A percentile compares a stretch with the other conserved stretches of the same genome.
Evolutionary conservation across 176 grass and related monocot genomes (phyloP).

Genomic region (Rhynchospora breviuscula): DNA sequence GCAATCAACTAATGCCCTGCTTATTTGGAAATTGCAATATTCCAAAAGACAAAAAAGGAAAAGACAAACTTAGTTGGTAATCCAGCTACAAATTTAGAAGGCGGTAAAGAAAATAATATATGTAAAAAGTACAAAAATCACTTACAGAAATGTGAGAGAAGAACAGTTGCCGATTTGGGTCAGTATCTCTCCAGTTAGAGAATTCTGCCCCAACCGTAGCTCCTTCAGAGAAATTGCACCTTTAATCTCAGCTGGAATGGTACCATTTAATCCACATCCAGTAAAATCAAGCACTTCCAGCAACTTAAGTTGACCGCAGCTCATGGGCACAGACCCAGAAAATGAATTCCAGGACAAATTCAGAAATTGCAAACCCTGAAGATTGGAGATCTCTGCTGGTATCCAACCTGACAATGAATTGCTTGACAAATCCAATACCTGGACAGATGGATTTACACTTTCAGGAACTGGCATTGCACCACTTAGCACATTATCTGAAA

Average conservation of each 20-base stretch:
- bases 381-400: conserved; percentile 43
- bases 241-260: conserved; percentile 48
- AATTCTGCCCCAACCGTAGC: conserved; percentile 64
- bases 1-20: background rate
- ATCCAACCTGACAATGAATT: conserved; percentile 85
- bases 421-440: conserved; percentile 65
- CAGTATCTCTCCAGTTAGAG: conserved; percentile 66
- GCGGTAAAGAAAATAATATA: background rate
- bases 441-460: conserved; percentile 42
- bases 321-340: conserved; percentile 47
- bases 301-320: conserved; percentile 53
- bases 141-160: conserved; percentile 68
- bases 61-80: background rate
- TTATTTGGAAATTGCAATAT: background rate
- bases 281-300: conserved; percentile 75
- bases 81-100: background rate
- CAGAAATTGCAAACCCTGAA: conserved; percentile 48
- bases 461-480: conserved; percentile 48
- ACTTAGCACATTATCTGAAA: conserved; percentile 70
- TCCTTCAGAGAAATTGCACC: conserved; percentile 50
- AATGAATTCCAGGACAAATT: conserved; percentile 83
- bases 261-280: conserved; percentile 52
- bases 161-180: conserved; percentile 61
- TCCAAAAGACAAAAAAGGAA: conserved; percentile 1
- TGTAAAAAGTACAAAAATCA: conserved; percentile 16